Evolutionary conservation across 257 asterid species (phyloP).

Genomic region (Knoxia roxburghii): DNA sequence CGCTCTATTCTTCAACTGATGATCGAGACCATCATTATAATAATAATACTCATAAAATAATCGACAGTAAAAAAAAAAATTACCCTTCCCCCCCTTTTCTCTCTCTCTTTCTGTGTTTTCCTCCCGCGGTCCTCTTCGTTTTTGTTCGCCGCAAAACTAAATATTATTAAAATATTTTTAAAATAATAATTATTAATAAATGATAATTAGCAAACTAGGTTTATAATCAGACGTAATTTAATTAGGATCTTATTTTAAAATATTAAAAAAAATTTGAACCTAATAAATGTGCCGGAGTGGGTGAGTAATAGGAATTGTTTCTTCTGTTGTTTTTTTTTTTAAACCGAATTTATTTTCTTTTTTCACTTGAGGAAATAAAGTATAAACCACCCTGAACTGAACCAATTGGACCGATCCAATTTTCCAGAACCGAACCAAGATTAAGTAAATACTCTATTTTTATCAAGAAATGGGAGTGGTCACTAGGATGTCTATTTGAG

Average conservation of each 20-base stretch:
- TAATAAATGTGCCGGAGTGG: too few relatives aligned
- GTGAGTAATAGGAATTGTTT: too few relatives aligned
- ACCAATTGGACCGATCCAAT: neutral
- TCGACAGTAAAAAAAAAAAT: neutral
- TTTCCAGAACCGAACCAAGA: slow-evolving; percentile 3
- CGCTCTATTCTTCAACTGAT: neutral
- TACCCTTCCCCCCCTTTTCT: too few relatives aligned
- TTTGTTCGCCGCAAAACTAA: too few relatives aligned
- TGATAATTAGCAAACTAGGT: too few relatives aligned
- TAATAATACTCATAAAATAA: neutral
- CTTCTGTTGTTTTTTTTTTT: neutral
- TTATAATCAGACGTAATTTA: too few relatives aligned
- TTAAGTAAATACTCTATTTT: neutral
- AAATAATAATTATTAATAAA: too few relatives aligned
- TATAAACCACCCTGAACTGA: slow-evolving; percentile 8
- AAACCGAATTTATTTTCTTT: neutral
- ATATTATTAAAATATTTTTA: too few relatives aligned
- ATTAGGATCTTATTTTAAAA: too few relatives aligned
- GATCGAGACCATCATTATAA: slow-evolving; percentile 17
- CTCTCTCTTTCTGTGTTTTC: too few relatives aligned
- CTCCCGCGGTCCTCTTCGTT: too few relatives aligned
- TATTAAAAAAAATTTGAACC: too few relatives aligned
- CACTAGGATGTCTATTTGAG: slow-evolving; percentile 15
- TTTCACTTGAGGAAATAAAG: neutral
- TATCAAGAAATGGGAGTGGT: slow-evolving; percentile 12